Conservation (phyloP, 2,329 filamentous ascomycete species). For the Paradendryphiella salina region DNA sequence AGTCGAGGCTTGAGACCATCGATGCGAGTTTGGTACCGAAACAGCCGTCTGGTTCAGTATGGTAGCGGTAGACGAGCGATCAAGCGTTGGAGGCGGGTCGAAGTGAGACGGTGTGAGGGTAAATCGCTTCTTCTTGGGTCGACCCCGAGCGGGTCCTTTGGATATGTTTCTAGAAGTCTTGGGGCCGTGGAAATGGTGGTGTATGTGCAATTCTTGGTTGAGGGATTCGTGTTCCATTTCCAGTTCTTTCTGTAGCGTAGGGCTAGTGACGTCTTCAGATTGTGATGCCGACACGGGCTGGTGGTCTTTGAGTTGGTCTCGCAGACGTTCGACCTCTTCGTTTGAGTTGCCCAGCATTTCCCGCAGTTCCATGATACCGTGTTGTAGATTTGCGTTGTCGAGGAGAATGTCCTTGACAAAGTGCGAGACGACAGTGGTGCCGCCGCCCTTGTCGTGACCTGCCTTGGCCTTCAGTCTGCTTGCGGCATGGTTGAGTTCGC, state of each 20-base stretch:
- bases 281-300: slow-evolving; percentile 61
- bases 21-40: slow-evolving; percentile 58
- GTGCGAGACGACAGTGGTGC: slow-evolving; percentile 79
- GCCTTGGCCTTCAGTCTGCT: slow-evolving; percentile 75
- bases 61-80: slow-evolving; percentile 56
- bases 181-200: slow-evolving; percentile 83
- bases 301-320: slow-evolving; percentile 79
- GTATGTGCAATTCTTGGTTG: slow-evolving; percentile 74
- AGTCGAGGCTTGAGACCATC: slow-evolving; percentile 70
- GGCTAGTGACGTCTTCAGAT: slow-evolving; percentile 31
- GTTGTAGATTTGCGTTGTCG: slow-evolving; percentile 91
- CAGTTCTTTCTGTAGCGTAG: slow-evolving; percentile 73
- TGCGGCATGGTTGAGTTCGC: slow-evolving; percentile 77
- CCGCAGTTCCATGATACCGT: slow-evolving; percentile 86
- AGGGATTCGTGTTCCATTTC: slow-evolving; percentile 45
- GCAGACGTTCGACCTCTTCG: slow-evolving; percentile 84
- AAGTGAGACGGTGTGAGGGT: slow-evolving; percentile 61
- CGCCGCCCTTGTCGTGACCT: slow-evolving; percentile 60
- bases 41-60: slow-evolving; percentile 66
- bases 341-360: slow-evolving; percentile 91
- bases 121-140: slow-evolving; percentile 71
- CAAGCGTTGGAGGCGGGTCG: slow-evolving; percentile 47
- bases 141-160: slow-evolving; percentile 55
- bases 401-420: slow-evolving; percentile 95
- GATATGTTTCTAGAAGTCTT: slow-evolving; percentile 48